Evolutionary conservation across 2,329 filamentous ascomycete genomes (phyloP), one percentile per base, ranked within the genome.

Genomic region (Truncatella angustata): DNA sequence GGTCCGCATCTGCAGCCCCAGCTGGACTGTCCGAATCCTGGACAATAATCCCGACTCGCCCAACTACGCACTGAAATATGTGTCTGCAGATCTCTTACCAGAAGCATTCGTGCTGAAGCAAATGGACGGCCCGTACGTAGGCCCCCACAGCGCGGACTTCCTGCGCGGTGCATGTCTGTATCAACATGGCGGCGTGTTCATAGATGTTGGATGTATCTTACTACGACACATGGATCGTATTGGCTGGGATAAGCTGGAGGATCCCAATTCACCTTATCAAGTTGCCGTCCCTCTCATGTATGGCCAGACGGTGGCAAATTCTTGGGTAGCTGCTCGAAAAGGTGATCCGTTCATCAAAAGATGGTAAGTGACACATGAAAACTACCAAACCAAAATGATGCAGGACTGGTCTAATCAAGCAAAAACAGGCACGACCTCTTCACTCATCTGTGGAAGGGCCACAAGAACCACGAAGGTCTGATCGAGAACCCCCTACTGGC

Each of bases 111-210:
- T 73, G 23, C 65, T 73, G 10, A 60, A 67, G 28, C 71, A 65
- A 0, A 78, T 79, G 72, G 65, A 69, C 11, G 75, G 77, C 0
- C 69, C 70, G 0, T 69, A 70, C 49, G 63, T 67, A 1, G 75
- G 71, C 1, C 68, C 67, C 1, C 77, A 81, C 54, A 70, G 67
- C 1, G 73, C 73, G 3, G 78, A 81, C 49, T 64, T 80, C 1
- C 62, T 80, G 4, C 71, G 78, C 0, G 65, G 76, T 0, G 66
- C 73, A 0, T 58, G 73, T 3, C 51, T 77, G 2, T 71, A 66
- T 49, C 58, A 68, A 5, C 65, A 75, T 28, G 75, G 73, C 0
- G 74, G 74, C 0, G 63, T 73, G 2, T 77, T 69, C 65, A 67
- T 76, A 48, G 74, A 77, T 11, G 70, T 69, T 0, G 71, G 72